Evolutionary conservation across 2,329 filamentous ascomycete species (phyloP).

Genomic region (Lachnellula subtilissima): DNA sequence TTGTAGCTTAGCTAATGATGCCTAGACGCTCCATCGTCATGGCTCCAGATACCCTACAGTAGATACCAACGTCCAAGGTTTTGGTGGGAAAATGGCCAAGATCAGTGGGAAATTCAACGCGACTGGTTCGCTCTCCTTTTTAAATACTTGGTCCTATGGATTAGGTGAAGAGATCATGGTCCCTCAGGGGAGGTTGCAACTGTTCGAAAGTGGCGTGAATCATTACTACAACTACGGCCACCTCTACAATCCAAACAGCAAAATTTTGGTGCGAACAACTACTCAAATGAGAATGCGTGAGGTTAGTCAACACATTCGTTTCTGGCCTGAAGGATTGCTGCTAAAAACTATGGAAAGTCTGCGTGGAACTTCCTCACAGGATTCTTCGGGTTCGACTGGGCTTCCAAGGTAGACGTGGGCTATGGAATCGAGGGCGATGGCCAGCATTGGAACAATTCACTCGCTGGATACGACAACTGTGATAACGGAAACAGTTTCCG

Average conservation of each 20-base stretch:
- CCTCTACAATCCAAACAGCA: constrained; percentile 66
- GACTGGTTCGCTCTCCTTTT: constrained; percentile 56
- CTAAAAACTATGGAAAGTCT: constrained; percentile 10
- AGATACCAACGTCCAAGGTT: constrained; percentile 48
- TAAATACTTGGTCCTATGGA: constrained; percentile 64
- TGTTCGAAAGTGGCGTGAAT: constrained; percentile 65
- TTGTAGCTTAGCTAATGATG: constrained; percentile 15
- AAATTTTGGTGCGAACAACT: constrained; percentile 69
- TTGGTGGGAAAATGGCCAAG: constrained; percentile 55
- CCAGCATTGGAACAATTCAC: constrained; percentile 55
- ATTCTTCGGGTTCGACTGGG: constrained; percentile 73
- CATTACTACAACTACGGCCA: constrained; percentile 56
- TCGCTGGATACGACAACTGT: constrained; percentile 64
- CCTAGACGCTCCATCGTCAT: constrained; percentile 67
- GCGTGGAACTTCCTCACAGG: constrained; percentile 75
- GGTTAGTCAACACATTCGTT: constrained; percentile 33
- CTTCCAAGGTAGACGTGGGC: constrained; percentile 53
- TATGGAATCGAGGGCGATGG: constrained; percentile 33
- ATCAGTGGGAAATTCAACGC: constrained; percentile 50
- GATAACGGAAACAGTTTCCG: constrained; percentile 49
- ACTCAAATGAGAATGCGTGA: constrained; percentile 75
- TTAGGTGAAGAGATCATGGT: constrained; percentile 69
- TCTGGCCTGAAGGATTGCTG: too few species aligned
- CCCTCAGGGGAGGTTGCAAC: constrained; percentile 66
- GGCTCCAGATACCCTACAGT: constrained; percentile 68